Base-by-base conservation (phyloP, 2,329 filamentous ascomycete genomes). In the Diaporthe ampelina region DNA sequence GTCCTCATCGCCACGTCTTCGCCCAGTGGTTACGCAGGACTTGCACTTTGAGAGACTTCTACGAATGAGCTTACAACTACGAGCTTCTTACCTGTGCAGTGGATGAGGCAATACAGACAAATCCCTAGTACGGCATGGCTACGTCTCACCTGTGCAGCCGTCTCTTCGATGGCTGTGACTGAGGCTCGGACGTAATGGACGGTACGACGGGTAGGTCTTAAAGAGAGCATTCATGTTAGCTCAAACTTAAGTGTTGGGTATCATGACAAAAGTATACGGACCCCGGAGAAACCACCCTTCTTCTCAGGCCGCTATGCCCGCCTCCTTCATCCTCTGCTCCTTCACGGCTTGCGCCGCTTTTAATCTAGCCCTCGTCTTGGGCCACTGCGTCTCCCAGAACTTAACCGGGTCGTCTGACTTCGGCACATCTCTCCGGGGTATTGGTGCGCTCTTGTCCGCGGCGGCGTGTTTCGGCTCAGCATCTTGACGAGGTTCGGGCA, bases 311-410 rank as follows among this genome's bases (percentile, higher is more conserved):
- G 83, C 84, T 7, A 81, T 83, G 73, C 86, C 85, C 56, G 81
- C 80, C 68, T 89, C 88, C 76, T 86, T 85, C 77, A 84, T 85
- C 57, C 83, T 79, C 72, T 89, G 84, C 76, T 91, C 85, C 70
- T 90, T 88, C 75, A 89, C 88, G 17, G 89, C 86, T 79, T 91
- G 89, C 32, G 89, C 89, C 73, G 87, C 89, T 76, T 88, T 88
- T 54, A 92, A 77, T 73, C 89, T 85, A 75, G 88, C 91, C 83
- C 91, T 85, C 1, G 88, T 91, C 72, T 74, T 75, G 52, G 74
- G 74, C 74, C 74, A 75, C 59, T 75, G 72, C 45, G 72, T 69
- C 15, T 74, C 61, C 74, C 74, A 75, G 68, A 74, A 75, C 37
- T 69, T 61, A 35, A 75, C 61, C 21, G 74, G 74, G 26, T 75